Percentiles rank a stretch among this genome's conserved stretches.
Evolutionary conservation across 2,329 filamentous ascomycete species (phyloP).

Genomic region (Exophiala sideris): DNA sequence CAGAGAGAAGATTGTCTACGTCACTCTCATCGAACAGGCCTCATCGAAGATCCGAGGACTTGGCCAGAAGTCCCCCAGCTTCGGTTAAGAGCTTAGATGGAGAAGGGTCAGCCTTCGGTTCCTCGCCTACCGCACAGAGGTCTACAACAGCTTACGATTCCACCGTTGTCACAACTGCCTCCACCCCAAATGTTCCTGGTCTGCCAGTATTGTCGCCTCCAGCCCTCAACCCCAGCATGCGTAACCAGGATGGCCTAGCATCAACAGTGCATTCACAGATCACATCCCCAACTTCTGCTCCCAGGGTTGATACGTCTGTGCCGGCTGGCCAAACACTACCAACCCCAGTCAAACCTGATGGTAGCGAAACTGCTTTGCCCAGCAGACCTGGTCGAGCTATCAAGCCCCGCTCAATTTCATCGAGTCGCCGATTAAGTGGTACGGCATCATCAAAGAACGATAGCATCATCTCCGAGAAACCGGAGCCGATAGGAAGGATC

Average conservation of each 20-base stretch:
- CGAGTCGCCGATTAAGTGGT: constrained; percentile 26
- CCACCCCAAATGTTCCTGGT: constrained; percentile 19
- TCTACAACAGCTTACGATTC: constrained; percentile 28
- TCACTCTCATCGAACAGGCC: constrained; percentile 19
- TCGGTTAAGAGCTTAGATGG: constrained; percentile 35
- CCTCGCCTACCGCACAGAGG: constrained; percentile 15
- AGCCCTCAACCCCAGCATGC: constrained; percentile 16
- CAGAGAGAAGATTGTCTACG: constrained; percentile 25
- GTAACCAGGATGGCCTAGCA: constrained; percentile 22
- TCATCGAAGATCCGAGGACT: constrained; percentile 19
- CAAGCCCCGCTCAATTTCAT: constrained; percentile 25
- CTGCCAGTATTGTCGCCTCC: constrained; percentile 27
- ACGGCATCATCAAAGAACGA: constrained; percentile 26
- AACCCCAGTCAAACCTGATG: constrained; percentile 8
- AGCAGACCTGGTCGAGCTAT: constrained; percentile 19
- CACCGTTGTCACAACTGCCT: constrained; percentile 27
- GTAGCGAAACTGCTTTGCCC: constrained; percentile 18
- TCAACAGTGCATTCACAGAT: constrained; percentile 17
- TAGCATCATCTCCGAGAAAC: constrained; percentile 14
- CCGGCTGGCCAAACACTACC: constrained; percentile 12
- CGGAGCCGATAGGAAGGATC: constrained; percentile 60
- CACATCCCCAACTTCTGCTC: constrained; percentile 6
- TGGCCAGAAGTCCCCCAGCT: constrained; percentile 23
- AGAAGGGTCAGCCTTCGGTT: constrained; percentile 32
- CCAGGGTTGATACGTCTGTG: constrained; percentile 12